Evolutionary conservation across 306 rosid genomes (phyloP).

Genomic region (Herpetospermum pedunculosum): DNA sequence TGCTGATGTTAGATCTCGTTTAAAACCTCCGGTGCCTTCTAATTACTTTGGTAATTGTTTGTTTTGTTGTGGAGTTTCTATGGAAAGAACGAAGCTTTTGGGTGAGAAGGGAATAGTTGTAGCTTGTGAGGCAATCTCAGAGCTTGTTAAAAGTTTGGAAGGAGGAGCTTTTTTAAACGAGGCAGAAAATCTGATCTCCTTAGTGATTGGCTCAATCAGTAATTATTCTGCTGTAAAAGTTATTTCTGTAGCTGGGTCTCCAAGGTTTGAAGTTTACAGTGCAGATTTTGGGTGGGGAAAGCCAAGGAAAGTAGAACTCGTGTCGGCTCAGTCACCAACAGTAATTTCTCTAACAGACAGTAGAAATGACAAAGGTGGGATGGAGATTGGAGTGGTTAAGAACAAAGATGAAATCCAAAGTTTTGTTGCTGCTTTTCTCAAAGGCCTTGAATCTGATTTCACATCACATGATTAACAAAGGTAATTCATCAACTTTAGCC

Average conservation of each 20-base stretch:
- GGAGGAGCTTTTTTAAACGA: conserved; percentile 1
- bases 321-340: neutral
- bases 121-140: conserved; percentile 14
- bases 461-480: too few species aligned
- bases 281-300: neutral
- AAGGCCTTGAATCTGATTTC: neutral
- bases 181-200: neutral
- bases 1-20: neutral
- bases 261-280: neutral
- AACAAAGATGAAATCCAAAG: neutral
- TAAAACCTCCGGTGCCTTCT: neutral
- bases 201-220: neutral
- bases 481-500: too few species aligned
- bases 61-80: neutral
- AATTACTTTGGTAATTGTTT: neutral
- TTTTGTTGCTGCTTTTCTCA: neutral
- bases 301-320: neutral
- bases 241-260: neutral
- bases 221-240: neutral
- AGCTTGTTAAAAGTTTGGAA: conserved; percentile 7
- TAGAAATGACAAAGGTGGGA: neutral
- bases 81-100: neutral
- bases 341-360: neutral
- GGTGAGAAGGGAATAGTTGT: conserved; percentile 14
- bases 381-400: neutral